A percentile compares a stretch with the other conserved stretches of the same genome.
These are phyloP conservation scores for Jaenimonas drosophilae DNA, from an alignment of 208 protist genomes.

Conservation along the genomic window DNA sequence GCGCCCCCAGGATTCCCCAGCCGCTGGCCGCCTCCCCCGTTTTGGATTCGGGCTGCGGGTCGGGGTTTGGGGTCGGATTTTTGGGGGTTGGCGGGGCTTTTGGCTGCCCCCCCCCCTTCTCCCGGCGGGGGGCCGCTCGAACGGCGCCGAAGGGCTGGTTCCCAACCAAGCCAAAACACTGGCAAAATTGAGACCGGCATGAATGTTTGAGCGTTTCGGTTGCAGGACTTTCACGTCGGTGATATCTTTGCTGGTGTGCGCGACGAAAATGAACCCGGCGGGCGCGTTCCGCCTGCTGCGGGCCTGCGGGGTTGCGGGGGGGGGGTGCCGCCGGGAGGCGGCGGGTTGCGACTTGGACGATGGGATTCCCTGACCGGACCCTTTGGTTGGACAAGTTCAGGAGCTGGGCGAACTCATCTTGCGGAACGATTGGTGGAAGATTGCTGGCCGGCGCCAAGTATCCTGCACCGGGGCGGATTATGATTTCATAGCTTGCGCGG, in stretches of 20 bases:
- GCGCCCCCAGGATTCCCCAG: too few relatives aligned
- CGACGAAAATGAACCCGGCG: constrained; percentile 1
- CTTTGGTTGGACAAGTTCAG: neutral
- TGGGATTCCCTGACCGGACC: neutral
- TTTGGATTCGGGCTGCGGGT: too few relatives aligned
- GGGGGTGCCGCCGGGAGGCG: neutral
- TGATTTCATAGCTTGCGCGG: neutral
- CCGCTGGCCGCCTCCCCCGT: too few relatives aligned
- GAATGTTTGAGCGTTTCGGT: neutral
- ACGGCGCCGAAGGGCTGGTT: neutral
- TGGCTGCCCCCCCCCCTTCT: too few relatives aligned
- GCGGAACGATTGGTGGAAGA: constrained; percentile 1
- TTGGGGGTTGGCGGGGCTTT: too few relatives aligned
- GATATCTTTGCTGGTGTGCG: neutral
- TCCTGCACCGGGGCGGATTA: neutral
- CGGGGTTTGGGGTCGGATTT: too few relatives aligned
- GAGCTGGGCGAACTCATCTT: neutral
- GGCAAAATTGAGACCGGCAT: neutral
- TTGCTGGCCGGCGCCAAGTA: neutral
- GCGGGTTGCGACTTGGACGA: neutral
- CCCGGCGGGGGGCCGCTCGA: neutral
- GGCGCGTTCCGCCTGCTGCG: neutral
- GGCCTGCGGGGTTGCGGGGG: neutral
- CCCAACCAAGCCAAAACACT: neutral
- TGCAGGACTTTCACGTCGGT: neutral